Conservation (phyloP, 1,284 basidiomycete species). For the Coniferiporia sulphurascens region DNA sequence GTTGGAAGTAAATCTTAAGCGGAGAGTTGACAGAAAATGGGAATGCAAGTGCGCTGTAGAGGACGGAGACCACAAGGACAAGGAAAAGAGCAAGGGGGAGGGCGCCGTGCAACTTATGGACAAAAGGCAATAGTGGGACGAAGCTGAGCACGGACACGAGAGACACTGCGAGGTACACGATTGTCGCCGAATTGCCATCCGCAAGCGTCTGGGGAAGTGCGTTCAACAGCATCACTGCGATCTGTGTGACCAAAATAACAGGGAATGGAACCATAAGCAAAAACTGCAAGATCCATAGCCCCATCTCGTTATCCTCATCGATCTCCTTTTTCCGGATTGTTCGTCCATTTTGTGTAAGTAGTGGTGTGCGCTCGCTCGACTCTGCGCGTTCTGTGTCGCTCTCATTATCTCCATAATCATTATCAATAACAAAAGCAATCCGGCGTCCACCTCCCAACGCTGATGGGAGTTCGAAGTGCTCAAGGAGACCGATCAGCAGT, state of each 20-base stretch:
- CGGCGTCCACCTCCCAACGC: slow-evolving; percentile 15
- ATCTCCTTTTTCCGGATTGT: slow-evolving; percentile 24
- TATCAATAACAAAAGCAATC: not conserved
- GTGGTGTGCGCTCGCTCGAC: slow-evolving; percentile 44
- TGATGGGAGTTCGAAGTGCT: slow-evolving; percentile 28
- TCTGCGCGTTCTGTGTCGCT: slow-evolving; percentile 31
- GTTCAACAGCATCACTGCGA: slow-evolving; percentile 44
- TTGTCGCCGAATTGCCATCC: slow-evolving; percentile 52
- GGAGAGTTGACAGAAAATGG: slow-evolving; percentile 60
- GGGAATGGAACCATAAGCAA: slow-evolving; percentile 53
- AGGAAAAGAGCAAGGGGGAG: slow-evolving; percentile 39
- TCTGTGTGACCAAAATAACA: slow-evolving; percentile 52
- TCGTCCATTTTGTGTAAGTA: slow-evolving; percentile 34
- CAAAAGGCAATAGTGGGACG: slow-evolving; percentile 60
- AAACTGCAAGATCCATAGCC: slow-evolving; percentile 63
- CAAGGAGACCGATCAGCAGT: slow-evolving; percentile 39
- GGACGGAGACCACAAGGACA: slow-evolving; percentile 40
- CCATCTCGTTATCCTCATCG: slow-evolving; percentile 35
- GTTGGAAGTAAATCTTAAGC: slow-evolving; percentile 66
- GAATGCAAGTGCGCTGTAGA: slow-evolving; percentile 45
- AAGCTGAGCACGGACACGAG: slow-evolving; percentile 46
- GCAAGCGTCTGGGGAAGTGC: slow-evolving; percentile 55
- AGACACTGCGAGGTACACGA: slow-evolving; percentile 50
- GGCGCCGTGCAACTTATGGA: slow-evolving; percentile 46
- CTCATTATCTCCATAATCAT: slow-evolving; percentile 23